These are phyloP conservation scores for Amanita pallidorosea DNA, from an alignment of 768 basidiomycete species.

Conservation along the genomic window DNA sequence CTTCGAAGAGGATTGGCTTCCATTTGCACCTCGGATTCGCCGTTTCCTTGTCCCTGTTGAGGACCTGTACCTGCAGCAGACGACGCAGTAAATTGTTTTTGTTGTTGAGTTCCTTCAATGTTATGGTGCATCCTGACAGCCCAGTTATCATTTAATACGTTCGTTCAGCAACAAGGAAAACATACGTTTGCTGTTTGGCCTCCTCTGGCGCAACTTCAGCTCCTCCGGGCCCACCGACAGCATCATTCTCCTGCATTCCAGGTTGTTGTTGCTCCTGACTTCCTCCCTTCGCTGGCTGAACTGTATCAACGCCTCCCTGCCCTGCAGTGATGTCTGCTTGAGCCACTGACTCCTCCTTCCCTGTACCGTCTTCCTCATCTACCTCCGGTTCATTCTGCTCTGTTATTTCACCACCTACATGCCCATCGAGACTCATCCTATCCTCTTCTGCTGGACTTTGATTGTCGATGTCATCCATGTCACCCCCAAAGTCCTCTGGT, in stretches of 20 bases:
- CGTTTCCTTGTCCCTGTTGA: constrained; percentile 32
- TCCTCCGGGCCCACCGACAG: constrained; percentile 18
- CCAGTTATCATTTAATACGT: background rate
- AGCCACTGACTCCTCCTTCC: constrained; percentile 22
- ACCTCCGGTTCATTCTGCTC: constrained; percentile 20
- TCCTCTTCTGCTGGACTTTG: constrained; percentile 13
- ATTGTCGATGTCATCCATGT: constrained; percentile 21
- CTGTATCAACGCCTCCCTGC: constrained; percentile 24
- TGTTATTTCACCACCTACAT: constrained; percentile 19
- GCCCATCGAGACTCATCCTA: constrained; percentile 14
- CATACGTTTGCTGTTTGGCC: constrained; percentile 23
- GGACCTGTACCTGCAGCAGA: constrained; percentile 24
- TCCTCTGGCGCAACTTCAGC: background rate
- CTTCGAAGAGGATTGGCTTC: constrained; percentile 55
- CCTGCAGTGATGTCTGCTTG: constrained; percentile 34
- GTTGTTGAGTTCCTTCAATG: background rate
- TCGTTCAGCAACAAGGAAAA: background rate
- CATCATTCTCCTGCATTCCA: constrained; percentile 20
- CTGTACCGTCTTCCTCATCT: constrained; percentile 17
- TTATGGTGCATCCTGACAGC: background rate
- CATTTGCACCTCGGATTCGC: constrained; percentile 26
- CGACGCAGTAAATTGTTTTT: constrained; percentile 9
- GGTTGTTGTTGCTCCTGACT: constrained; percentile 19
- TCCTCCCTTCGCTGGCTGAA: constrained; percentile 18
- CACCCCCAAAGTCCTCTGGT: constrained; percentile 25